Evolutionary conservation across 495 filamentous ascomycete species (phyloP).

Genomic region (Neurospora africana): DNA sequence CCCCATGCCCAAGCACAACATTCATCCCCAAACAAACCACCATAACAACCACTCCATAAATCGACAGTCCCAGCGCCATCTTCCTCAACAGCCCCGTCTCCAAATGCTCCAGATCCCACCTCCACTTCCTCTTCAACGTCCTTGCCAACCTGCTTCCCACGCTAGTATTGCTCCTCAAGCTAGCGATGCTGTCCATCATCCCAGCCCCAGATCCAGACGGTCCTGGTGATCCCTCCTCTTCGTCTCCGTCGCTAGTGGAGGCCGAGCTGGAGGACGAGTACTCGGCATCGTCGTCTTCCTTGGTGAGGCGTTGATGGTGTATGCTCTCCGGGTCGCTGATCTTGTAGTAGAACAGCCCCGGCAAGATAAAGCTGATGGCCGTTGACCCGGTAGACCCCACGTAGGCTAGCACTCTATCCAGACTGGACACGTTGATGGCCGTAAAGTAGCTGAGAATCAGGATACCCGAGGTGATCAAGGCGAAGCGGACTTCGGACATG

Average conservation of each 20-base stretch:
- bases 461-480: conserved; percentile 75
- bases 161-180: conserved; percentile 33
- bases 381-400: conserved; percentile 92
- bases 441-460: conserved; percentile 74
- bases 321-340: conserved; percentile 78
- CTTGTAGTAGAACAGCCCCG: conserved; percentile 96
- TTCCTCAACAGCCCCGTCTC: conserved; percentile 52
- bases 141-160: conserved; percentile 13
- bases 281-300: conserved; percentile 71
- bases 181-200: conserved; percentile 36
- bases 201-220: conserved; percentile 25
- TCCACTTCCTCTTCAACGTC: conserved; percentile 23
- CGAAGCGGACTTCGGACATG: conserved; percentile 85
- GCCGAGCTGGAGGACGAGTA: conserved; percentile 16
- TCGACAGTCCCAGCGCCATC: conserved; percentile 61
- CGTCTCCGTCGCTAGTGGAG: conserved; percentile 36
- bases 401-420: conserved; percentile 87
- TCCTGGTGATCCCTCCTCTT: neutral
- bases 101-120: conserved; percentile 41
- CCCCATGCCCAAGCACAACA: neutral
- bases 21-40: conserved; percentile 77
- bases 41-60: conserved; percentile 87
- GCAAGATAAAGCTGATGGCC: conserved; percentile 90
- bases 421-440: conserved; percentile 79
- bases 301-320: conserved; percentile 71